Base-by-base conservation (phyloP, 1,284 basidiomycete genomes). In the Anthracocystis panici-leucophaei region DNA sequence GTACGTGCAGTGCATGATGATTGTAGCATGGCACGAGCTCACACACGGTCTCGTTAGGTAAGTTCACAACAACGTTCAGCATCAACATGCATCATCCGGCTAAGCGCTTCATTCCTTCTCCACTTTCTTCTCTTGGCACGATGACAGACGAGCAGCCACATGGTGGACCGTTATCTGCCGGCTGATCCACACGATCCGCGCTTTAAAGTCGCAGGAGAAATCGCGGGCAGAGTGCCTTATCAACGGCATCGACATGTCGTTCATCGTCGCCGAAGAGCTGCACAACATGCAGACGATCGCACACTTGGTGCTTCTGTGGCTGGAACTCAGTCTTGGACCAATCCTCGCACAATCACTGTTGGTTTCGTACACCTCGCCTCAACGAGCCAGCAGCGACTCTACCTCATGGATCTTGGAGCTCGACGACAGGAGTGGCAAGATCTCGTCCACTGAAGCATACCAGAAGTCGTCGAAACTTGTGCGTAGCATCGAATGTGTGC, bases 21-120 rank as follows among this genome's bases (percentile, higher is more conserved):
- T 77, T 12, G n/a, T 77, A 10, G 75, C 65, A 1, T 77, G 75
- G 75, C 65, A 73, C 52, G 60, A 73, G 45, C 66, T 77, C 5
- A 48, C 44, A 2, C 44, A 25, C 1, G 70, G 70, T 18, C 50
- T 49, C 11, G 20, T 62, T 1, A 65, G 45, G 73, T 75, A 41
- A 64, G 73, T 58, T 18, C 16, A 4, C 7, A 27, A 5, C 10
- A 2, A 20, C 14, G 11, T 20, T 23, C n/a, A 2, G 2, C 11
- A 3, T 23, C 31, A 16, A 14, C 49, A 6, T 12, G n/a, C 8
- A 16, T 20, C 29, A 21, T 33, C 6, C 16, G 9, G 29, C 20
- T 16, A 20, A 35, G 31, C n/a, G 21, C 23, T 33, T 18, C 25
- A 41, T 21, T 27, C 18, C 33, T 54, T 31, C 45, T 6, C 25